phyloP scores from a whole-genome alignment of 805 yeast species.

The Metschnikowia amazonensis region DNA sequence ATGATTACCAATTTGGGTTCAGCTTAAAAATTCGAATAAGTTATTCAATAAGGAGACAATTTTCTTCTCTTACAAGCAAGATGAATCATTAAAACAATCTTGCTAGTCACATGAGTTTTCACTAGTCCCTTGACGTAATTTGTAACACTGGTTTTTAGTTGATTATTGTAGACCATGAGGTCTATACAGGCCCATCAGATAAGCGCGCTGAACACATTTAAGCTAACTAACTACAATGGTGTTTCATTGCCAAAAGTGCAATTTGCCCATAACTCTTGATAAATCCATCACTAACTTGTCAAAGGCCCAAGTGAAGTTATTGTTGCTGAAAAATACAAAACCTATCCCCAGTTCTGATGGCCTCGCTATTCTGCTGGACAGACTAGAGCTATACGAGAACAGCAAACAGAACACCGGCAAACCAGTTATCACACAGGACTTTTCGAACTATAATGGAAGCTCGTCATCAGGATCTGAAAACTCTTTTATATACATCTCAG shows the following conservation, averaged over 20 bases:
- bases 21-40: not conserved
- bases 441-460: not conserved
- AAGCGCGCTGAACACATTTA: conserved; percentile 1
- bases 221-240: conserved; percentile 9
- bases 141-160: not conserved
- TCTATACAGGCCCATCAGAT: conserved; percentile 1
- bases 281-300: conserved; percentile 50
- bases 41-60: no score
- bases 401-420: conserved; percentile 25
- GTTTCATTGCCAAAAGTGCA: conserved; percentile 57
- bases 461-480: conserved; percentile 3
- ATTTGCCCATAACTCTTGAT: conserved; percentile 54
- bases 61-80: no score
- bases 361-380: conserved; percentile 36
- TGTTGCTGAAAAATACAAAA: conserved; percentile 35
- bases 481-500: conserved; percentile 18
- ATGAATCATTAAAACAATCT: not conserved
- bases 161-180: not conserved
- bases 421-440: not conserved
- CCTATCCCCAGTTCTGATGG: conserved; percentile 23
- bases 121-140: not conserved
- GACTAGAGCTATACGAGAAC: conserved; percentile 23
- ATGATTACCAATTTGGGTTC: not conserved
- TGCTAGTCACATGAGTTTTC: not conserved
- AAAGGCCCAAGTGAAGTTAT: conserved; percentile 51